A percentile compares a stretch with the other conserved stretches of the same genome.
phyloP scores from a whole-genome alignment of 163 green algal species.

The Scenedesmus sp. region DNA sequence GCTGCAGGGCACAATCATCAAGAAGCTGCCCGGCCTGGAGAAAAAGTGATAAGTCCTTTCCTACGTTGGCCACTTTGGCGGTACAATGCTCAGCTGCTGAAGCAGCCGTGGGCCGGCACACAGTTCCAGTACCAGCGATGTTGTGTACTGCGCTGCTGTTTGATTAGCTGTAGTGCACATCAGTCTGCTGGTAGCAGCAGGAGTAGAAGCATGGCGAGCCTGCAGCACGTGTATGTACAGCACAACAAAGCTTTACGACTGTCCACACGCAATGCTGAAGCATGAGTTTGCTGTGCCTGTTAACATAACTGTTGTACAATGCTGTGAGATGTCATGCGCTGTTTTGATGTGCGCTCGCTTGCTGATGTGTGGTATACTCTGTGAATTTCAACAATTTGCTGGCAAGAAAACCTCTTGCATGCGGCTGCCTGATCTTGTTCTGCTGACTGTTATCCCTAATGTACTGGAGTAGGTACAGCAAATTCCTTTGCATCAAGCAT shows the following conservation, averaged over 20 bases:
- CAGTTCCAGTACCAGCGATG: background rate
- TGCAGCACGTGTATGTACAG: background rate
- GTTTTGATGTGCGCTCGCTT: background rate
- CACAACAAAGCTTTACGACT: background rate
- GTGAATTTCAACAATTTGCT: background rate
- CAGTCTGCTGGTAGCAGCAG: background rate
- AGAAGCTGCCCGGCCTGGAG: slow-evolving; percentile 52
- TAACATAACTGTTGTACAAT: background rate
- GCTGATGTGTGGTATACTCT: background rate
- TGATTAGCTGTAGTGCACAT: background rate
- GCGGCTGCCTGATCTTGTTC: background rate
- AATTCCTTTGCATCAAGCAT: background rate
- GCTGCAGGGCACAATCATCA: slow-evolving; percentile 32
- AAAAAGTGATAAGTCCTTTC: slow-evolving; percentile 26
- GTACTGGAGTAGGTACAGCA: background rate
- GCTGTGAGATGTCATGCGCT: background rate
- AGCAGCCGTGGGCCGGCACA: background rate
- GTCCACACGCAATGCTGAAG: background rate
- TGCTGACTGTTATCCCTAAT: background rate
- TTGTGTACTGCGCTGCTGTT: background rate
- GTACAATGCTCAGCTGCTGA: background rate
- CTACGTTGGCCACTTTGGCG: background rate
- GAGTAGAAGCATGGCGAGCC: background rate
- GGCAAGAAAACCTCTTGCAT: background rate
- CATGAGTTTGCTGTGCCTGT: background rate